Base-by-base conservation (phyloP, 306 rosid species). In the Citrullus mucosospermus region DNA sequence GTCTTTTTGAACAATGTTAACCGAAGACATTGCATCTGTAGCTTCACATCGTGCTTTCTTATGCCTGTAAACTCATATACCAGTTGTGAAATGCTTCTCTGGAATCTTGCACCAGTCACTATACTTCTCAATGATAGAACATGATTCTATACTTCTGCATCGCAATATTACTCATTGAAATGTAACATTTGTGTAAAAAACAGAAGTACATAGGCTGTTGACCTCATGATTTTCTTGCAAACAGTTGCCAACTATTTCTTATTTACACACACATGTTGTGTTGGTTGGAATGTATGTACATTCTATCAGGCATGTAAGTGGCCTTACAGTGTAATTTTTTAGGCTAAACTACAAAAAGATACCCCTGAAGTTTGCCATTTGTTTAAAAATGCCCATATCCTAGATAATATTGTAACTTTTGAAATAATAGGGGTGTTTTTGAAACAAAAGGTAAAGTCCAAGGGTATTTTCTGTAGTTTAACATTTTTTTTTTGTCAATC, bases 1-100 rank as follows among this genome's bases (percentile, higher is more conserved):
- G 96, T 82, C 70, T 50, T 63, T 46, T 9, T 75, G 20, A 53
- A 34, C 65, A 32, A 32, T 25, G 76, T 28, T 71, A 48, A 22
- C 58, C 4, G 58, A 71, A 48, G 59, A 14, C 41, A 14, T 71
- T 71, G 9, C 41, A 0, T 17, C 55, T 70, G n/a, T 13, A 44
- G 8, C 54, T 46, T 46, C 11, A 0, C 76, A 20, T 70, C 20
- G 3, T 70, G 56, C 25, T 70, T 46, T 46, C 14, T 70, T 70
- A 14, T 70, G 39, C 8, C 39, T 70, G 55, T 22, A 70, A 36
- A 70, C 18, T 44, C 55, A 2, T 9, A 18, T 63, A 59, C 66
- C 66, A 60, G 50, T n/a, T 66, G 43, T 66, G 73, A 11, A 32
- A 16, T 63, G 41, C 16, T 63, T 63, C 12, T 63, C 69, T 67